phyloP scores from a whole-genome alignment of 2,329 filamentous ascomycete genomes.

The Apiospora hydei region DNA sequence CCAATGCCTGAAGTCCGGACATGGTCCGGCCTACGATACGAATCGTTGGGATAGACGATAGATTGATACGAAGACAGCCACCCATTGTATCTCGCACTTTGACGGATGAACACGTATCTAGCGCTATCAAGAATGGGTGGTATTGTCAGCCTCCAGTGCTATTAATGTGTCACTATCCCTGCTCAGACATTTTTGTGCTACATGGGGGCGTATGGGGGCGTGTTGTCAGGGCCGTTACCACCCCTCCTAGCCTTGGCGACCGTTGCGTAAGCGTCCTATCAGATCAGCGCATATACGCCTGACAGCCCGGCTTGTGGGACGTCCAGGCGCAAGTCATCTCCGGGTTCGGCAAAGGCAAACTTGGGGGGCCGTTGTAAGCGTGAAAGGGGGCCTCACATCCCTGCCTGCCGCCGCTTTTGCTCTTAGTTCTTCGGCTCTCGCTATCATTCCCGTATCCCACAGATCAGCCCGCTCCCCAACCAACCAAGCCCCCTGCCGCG shows the following conservation, averaged over 20 bases:
- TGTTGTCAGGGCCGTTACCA: neutral
- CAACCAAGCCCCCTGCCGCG: neutral
- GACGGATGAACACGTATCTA: neutral
- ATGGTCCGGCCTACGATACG: neutral
- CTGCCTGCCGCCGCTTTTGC: neutral
- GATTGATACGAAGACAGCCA: neutral
- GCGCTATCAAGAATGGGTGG: neutral
- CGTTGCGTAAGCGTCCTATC: neutral
- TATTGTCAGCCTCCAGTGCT: neutral
- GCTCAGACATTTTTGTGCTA: neutral
- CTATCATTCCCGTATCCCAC: too few relatives aligned
- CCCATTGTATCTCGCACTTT: neutral
- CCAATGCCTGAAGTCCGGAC: neutral
- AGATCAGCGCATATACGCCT: neutral
- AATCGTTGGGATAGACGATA: neutral
- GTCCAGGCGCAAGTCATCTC: neutral
- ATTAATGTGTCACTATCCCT: neutral
- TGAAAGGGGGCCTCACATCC: neutral
- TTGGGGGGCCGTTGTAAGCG: slow-evolving; percentile 5
- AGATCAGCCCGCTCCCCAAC: too few relatives aligned
- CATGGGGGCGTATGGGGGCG: neutral
- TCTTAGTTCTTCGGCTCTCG: neutral
- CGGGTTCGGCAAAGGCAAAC: neutral
- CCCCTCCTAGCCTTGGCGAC: too few relatives aligned
- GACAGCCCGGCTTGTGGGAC: neutral